Base-by-base conservation (phyloP, 768 basidiomycete genomes). In the Lentinula aciculospora region DNA sequence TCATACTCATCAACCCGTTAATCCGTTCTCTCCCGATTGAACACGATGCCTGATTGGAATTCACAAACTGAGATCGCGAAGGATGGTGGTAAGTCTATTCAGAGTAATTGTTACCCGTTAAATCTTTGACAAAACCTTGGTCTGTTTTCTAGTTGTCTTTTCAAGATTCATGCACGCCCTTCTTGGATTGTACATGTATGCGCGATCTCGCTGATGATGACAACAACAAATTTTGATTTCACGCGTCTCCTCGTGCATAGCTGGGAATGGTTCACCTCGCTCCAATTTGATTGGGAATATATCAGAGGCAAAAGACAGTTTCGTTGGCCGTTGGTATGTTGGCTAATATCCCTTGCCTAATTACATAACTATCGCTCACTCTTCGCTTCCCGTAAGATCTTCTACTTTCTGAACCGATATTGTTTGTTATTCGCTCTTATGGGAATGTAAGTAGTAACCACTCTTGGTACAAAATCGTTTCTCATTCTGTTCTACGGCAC, bases 361-460 rank as follows among this genome's bases (percentile, higher is more conserved):
- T 29, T 31, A 23, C 15, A 29, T 12, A 17, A 15, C 39, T 36
- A 19, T 31, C 21, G 60, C 37, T 23, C 19, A 23, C 58, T 57
- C 21, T 45, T 57, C 34, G 54, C 15, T 57, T 40, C 60, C 23
- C 17, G 6, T 3, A 58, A 88, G 86, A 71, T 78, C 42, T 86
- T 88, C 66, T 89, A 89, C 68, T 88, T 89, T 68, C 67, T 84
- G 50, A 83, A 85, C 62, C 82, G 87, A 39, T 89, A 88, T 66
- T 80, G 75, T 63, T 68, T 89, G 37, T 68, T 89, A 3, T 76
- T 86, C 61, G 82, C 87, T 3, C 69, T 88, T 57, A 75, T 87
- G 56, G 87, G 87, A 66, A 86, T 89, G 87, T 88, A 62, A 64
- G 86, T 71, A 31, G 31, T 48, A 53, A 40, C 19, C 7, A 23